phyloP scores from a whole-genome alignment of 2,329 filamentous ascomycete genomes.

The Exophiala bonariae region DNA sequence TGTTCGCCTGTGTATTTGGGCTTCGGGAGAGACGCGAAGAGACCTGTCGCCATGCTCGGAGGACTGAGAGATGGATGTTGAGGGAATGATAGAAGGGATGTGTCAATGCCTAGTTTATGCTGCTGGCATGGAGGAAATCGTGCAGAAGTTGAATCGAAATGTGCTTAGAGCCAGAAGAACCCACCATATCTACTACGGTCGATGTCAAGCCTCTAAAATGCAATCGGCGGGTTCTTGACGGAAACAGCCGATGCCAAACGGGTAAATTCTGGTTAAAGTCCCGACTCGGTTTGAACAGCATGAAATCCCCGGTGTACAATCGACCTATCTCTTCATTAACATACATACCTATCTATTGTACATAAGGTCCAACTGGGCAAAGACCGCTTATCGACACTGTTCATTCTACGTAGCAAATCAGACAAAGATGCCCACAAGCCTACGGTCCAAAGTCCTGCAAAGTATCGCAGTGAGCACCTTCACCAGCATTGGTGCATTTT shows the following conservation, averaged over 20 bases:
- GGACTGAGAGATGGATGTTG: background rate
- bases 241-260: too few species aligned
- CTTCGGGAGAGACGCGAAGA: constrained; percentile 79
- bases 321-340: too few species aligned
- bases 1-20: constrained; percentile 89
- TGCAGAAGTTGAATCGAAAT: constrained; percentile 3
- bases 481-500: constrained; percentile 53
- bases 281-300: too few species aligned
- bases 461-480: constrained; percentile 48
- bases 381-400: too few species aligned
- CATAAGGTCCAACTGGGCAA: too few species aligned
- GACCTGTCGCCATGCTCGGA: constrained; percentile 55
- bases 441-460: constrained; percentile 34
- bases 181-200: too few species aligned
- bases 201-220: too few species aligned
- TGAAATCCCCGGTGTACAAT: too few species aligned
- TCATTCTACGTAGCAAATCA: too few species aligned
- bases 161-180: background rate
- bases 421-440: background rate
- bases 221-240: too few species aligned
- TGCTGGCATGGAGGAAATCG: constrained; percentile 1
- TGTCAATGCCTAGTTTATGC: background rate
- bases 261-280: too few species aligned
- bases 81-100: background rate
- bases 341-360: too few species aligned